phyloP scores from a whole-genome alignment of 495 filamentous ascomycete genomes.

The Mytilinidion resinicola region DNA sequence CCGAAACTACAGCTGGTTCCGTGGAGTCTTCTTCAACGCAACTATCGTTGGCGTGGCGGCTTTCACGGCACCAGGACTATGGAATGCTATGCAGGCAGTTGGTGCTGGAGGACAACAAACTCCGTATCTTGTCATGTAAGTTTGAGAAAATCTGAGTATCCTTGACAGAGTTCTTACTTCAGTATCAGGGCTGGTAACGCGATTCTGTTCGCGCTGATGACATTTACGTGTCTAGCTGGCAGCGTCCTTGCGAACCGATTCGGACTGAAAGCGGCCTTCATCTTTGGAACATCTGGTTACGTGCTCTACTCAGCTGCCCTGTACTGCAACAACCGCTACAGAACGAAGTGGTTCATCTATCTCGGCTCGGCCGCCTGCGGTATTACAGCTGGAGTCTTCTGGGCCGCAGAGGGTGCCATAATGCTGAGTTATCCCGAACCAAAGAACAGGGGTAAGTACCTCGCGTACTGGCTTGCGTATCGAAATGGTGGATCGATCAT shows the following conservation, averaged over 20 bases:
- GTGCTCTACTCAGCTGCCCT: slow-evolving; percentile 3
- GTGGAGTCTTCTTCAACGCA: slow-evolving; percentile 4
- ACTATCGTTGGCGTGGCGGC: slow-evolving; percentile 1
- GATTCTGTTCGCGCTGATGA: slow-evolving; percentile 2
- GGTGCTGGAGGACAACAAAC: slow-evolving; percentile 7
- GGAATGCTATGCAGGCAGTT: slow-evolving; percentile 10
- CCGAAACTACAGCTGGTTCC: slow-evolving; percentile 1
- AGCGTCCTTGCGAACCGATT: slow-evolving; percentile 3
- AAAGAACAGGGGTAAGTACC: neutral
- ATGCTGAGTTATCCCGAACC: slow-evolving; percentile 2
- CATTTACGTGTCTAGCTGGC: neutral
- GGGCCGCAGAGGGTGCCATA: slow-evolving; percentile 1
- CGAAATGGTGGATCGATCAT: slow-evolving; percentile 4
- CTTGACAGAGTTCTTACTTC: neutral
- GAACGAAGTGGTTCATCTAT: slow-evolving; percentile 7
- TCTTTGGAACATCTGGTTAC: neutral
- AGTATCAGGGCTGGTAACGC: neutral
- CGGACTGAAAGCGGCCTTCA: slow-evolving; percentile 1
- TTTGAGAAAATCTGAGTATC: neutral
- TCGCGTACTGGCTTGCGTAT: slow-evolving; percentile 8
- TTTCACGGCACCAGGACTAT: slow-evolving; percentile 4
- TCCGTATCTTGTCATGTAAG: slow-evolving; percentile 8
- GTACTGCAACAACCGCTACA: slow-evolving; percentile 10
- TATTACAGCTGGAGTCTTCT: neutral
- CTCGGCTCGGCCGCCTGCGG: slow-evolving; percentile 3